These are phyloP conservation scores for Nissolia schottii DNA, from an alignment of 306 rosid species.

Conservation along the genomic window DNA sequence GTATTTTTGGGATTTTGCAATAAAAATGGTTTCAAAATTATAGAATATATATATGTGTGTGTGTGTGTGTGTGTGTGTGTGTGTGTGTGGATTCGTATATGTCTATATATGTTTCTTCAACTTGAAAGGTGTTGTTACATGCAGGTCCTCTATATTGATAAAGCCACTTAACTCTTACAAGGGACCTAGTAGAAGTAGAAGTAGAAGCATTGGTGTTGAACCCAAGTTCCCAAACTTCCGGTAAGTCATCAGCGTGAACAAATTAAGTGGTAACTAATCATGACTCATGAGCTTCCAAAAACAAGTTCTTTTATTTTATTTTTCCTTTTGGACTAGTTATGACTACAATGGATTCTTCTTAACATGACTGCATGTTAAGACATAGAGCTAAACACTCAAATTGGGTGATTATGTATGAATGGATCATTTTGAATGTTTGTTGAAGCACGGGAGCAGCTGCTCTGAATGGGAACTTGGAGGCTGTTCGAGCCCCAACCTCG, in stretches of 20 bases:
- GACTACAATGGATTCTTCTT: too few species aligned
- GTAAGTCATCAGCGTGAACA: conserved; percentile 11
- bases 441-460: conserved; percentile 43
- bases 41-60: too few species aligned
- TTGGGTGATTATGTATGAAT: too few species aligned
- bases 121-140: not conserved
- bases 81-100: too few species aligned
- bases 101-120: not conserved
- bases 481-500: conserved; percentile 59
- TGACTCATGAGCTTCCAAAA: not conserved
- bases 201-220: not conserved
- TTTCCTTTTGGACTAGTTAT: too few species aligned
- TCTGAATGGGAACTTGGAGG: conserved; percentile 44
- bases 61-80: too few species aligned
- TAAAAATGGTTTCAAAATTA: too few species aligned
- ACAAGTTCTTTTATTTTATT: not conserved
- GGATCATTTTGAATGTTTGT: not conserved
- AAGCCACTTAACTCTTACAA: conserved; percentile 14
- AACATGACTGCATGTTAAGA: too few species aligned
- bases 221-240: conserved; percentile 23
- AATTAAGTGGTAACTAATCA: not conserved
- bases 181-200: not conserved
- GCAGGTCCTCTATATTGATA: conserved; percentile 26
- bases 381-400: too few species aligned
- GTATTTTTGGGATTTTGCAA: too few species aligned